Evolutionary conservation across 257 asterid genomes (phyloP).

Genomic region (Schizonepeta tenuifolia): DNA sequence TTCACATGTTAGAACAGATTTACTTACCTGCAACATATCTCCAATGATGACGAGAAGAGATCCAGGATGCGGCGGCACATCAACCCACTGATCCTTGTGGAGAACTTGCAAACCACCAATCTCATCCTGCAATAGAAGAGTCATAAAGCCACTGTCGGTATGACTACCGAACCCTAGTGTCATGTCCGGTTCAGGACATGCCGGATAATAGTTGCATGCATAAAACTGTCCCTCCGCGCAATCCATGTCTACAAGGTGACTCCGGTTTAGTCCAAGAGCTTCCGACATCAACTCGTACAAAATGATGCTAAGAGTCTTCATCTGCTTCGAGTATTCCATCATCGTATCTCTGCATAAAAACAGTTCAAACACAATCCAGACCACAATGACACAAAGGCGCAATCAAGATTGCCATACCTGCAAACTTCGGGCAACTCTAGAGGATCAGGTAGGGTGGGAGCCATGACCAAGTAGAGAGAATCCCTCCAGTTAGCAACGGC

Average conservation of each 20-base stretch:
- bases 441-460: conserved; percentile 37
- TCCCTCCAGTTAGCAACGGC: conserved; percentile 49
- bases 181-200: conserved; percentile 56
- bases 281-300: conserved; percentile 42
- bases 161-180: conserved; percentile 47
- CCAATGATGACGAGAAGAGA: conserved; percentile 34
- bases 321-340: conserved; percentile 39
- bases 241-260: conserved; percentile 32
- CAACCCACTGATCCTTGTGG: conserved; percentile 48
- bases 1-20: too few relatives aligned
- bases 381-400: too few relatives aligned
- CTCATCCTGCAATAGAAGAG: conserved; percentile 46
- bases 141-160: conserved; percentile 46
- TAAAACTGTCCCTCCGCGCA: conserved; percentile 38
- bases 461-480: conserved; percentile 28
- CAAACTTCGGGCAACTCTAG: conserved; percentile 39
- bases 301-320: conserved; percentile 23
- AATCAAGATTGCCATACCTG: too few relatives aligned
- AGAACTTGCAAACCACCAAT: conserved; percentile 54
- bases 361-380: too few relatives aligned
- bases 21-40: not conserved
- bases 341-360: conserved; percentile 30
- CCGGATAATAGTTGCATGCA: conserved; percentile 45
- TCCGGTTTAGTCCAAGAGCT: conserved; percentile 38
- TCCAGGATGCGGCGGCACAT: conserved; percentile 46